Evolutionary conservation across 2,329 filamentous ascomycete species (phyloP).

Genomic region (Sporothrix globosa): DNA sequence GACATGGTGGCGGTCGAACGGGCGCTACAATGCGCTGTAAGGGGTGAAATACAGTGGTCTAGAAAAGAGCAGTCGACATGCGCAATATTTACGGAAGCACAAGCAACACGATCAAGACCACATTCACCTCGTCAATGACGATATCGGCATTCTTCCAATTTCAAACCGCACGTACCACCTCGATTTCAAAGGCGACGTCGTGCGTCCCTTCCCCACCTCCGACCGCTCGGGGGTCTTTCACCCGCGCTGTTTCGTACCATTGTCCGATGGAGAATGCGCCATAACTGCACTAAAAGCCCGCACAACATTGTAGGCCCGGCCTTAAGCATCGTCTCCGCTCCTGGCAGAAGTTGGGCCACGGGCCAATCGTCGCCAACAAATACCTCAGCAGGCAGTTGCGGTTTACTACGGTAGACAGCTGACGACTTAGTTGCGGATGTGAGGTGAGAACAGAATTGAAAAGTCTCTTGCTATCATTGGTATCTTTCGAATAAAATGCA

Average conservation of each 20-base stretch:
- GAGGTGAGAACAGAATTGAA: not conserved
- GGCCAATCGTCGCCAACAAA: not conserved
- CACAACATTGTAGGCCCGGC: no score
- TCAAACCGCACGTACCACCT: not conserved
- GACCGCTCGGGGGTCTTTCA: constrained; percentile 12
- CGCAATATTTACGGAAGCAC: no score
- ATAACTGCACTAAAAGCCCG: not conserved
- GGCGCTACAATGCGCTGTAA: not conserved
- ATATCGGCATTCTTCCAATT: constrained; percentile 4
- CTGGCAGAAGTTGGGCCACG: not conserved
- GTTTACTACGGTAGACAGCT: not conserved
- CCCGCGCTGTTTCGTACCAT: not conserved
- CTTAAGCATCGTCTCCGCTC: not conserved
- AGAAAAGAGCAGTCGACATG: not conserved
- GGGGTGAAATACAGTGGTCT: not conserved
- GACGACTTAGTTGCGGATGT: not conserved
- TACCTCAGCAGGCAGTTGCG: not conserved
- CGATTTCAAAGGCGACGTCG: no score
- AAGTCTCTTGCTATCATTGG: constrained; percentile 1
- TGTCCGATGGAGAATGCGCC: constrained; percentile 14
- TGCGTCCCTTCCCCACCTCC: not conserved
- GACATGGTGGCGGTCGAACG: not conserved
- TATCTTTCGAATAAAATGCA: not conserved
- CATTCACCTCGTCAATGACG: not conserved
- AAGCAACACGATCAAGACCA: no score